Evolutionary conservation across 2,329 filamentous ascomycete species (phyloP).

Genomic region (Bertia moriformis): DNA sequence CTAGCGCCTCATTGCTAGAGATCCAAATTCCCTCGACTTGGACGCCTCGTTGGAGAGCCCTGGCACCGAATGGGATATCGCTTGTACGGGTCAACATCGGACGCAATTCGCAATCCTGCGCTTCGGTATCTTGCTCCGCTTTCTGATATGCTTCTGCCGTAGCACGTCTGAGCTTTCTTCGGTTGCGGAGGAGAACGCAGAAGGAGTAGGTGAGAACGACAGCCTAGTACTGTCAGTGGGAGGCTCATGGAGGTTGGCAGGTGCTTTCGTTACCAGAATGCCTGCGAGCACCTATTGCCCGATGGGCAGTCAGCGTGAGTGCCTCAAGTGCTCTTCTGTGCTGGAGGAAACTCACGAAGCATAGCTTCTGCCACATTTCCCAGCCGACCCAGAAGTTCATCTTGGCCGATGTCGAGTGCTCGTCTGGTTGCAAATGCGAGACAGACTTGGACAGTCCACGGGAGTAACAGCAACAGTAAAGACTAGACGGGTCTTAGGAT

Average conservation of each 20-base stretch:
- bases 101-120: not conserved
- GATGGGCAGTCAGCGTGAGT: too few relatives aligned
- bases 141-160: not conserved
- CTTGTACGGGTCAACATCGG: not conserved
- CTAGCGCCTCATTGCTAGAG: not conserved
- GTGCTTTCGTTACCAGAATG: too few relatives aligned
- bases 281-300: not conserved
- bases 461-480: too few relatives aligned
- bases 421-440: conserved; percentile 3
- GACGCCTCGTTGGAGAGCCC: not conserved
- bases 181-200: not conserved
- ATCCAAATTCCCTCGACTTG: not conserved
- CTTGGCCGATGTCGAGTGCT: too few relatives aligned
- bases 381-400: not conserved
- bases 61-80: not conserved
- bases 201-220: not conserved
- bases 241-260: too few relatives aligned
- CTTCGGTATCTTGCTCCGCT: not conserved
- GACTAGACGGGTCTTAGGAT: too few relatives aligned
- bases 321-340: too few relatives aligned
- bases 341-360: not conserved
- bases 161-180: not conserved
- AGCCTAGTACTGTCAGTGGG: too few relatives aligned
- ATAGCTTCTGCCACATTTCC: not conserved
- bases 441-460: too few relatives aligned